phyloP scores from a whole-genome alignment of 2,329 filamentous ascomycete species.

The Diaporthe citrichinensis region DNA sequence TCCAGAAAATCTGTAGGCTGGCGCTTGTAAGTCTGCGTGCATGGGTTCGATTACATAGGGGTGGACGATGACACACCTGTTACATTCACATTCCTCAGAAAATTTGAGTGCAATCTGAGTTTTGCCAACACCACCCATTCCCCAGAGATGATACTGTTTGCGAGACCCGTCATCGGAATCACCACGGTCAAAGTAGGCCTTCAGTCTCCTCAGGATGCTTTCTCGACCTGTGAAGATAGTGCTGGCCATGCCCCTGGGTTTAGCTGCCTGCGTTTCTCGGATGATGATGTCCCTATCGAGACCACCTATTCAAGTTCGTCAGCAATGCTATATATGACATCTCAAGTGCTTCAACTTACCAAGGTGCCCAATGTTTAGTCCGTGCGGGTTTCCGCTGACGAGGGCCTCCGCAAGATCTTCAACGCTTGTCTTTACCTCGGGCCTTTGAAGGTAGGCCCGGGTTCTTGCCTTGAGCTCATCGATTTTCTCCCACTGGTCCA shows the following conservation, averaged over 20 bases:
- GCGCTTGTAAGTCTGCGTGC: neutral
- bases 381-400: constrained; percentile 30
- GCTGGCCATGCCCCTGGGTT: constrained; percentile 38
- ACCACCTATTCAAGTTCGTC: constrained; percentile 26
- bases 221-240: constrained; percentile 48
- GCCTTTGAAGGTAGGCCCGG: constrained; percentile 43
- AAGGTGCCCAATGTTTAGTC: constrained; percentile 43
- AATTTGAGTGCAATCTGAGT: constrained; percentile 50
- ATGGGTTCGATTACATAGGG: no score
- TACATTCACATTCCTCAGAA: constrained; percentile 38
- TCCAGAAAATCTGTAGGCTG: constrained; percentile 40
- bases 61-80: neutral
- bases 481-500: constrained; percentile 49
- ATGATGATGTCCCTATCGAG: constrained; percentile 42
- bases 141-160: constrained; percentile 47
- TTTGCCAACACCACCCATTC: constrained; percentile 51
- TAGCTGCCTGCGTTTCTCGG: constrained; percentile 29
- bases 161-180: constrained; percentile 24
- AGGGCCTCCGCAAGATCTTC: constrained; percentile 45
- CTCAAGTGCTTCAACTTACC: constrained; percentile 41
- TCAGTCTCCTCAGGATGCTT: constrained; percentile 45
- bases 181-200: constrained; percentile 39
- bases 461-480: constrained; percentile 45
- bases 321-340: neutral
- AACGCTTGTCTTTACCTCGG: constrained; percentile 41